Percentiles rank a stretch among this genome's conserved stretches.
Conservation (phyloP, 345 rosid species). For the Hypericum perforatum region DNA sequence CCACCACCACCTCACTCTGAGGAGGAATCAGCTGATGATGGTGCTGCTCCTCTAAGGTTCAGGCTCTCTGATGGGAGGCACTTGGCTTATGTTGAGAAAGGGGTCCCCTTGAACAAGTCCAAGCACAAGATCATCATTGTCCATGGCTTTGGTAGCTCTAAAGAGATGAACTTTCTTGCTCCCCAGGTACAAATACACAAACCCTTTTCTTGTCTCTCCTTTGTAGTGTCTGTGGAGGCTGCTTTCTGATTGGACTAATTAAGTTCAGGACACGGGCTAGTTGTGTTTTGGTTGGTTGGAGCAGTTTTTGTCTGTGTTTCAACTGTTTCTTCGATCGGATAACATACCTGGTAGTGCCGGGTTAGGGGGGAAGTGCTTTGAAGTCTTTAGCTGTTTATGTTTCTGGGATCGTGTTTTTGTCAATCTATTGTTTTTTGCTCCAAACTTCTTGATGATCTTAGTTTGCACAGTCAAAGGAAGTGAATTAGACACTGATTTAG, state of each 20-base stretch:
- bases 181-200: constrained; percentile 41
- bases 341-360: too few relatives aligned
- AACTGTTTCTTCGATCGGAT: too few relatives aligned
- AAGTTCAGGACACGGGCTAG: too few relatives aligned
- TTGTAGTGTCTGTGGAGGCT: too few relatives aligned
- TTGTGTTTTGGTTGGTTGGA: too few relatives aligned
- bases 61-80: constrained; percentile 67
- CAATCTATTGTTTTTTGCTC: not conserved
- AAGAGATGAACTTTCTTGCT: constrained; percentile 74
- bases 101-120: constrained; percentile 50
- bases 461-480: constrained; percentile 2
- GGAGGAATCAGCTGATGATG: constrained; percentile 18
- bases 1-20: constrained; percentile 15
- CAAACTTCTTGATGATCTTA: too few relatives aligned
- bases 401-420: too few relatives aligned
- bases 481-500: constrained; percentile 24
- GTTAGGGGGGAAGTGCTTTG: too few relatives aligned
- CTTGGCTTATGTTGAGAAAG: constrained; percentile 73
- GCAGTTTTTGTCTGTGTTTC: too few relatives aligned
- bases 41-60: constrained; percentile 32
- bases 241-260: too few relatives aligned
- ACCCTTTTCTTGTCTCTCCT: not conserved
- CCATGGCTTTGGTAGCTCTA: constrained; percentile 95
- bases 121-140: constrained; percentile 56
- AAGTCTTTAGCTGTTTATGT: too few relatives aligned